Evolutionary conservation across 1,284 basidiomycete genomes (phyloP), one percentile per base, ranked within the genome.

Genomic region (Erythrobasidium hasegawianum): DNA sequence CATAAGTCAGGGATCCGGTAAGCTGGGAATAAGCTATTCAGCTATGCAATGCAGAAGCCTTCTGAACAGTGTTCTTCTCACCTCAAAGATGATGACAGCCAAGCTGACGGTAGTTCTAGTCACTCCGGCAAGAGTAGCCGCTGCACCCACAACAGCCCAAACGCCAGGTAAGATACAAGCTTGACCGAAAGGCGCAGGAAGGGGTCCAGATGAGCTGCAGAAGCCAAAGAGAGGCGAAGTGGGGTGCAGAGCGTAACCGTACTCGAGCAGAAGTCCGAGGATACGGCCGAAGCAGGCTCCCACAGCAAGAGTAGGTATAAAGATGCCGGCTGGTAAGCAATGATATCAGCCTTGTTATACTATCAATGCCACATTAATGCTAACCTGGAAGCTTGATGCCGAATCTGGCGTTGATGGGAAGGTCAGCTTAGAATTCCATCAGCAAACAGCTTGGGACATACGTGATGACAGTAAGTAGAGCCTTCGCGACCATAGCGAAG

Each of bases 1-100:
- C 88, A 77, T 97, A 97, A 2, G 90, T 93, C 70, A 98, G 79
- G 0, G 91, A 93, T 69, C 92, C 89, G 24, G 70, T 67, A 16
- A 55, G 54, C 47, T 67, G 56, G 18, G n/a, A n/a, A n/a, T n/a
- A n/a, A n/a, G n/a, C n/a, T n/a, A n/a, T n/a, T n/a, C n/a, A n/a
- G n/a, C n/a, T n/a, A n/a, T n/a, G n/a, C n/a, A n/a, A n/a, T n/a
- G n/a, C n/a, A n/a, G n/a, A n/a, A n/a, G n/a, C n/a, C n/a, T n/a
- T n/a, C n/a, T n/a, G n/a, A n/a, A n/a, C n/a, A n/a, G n/a, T n/a
- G n/a, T n/a, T n/a, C n/a, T n/a, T n/a, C n/a, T n/a, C 45, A 97
- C 82, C 77, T 97, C 95, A 74, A 97, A 90, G 84, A 97, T 92
- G 79, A 97, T 97, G 59, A 97, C 94, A 1, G 91, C 93, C 57